These are phyloP conservation scores for Dispira simplex DNA, from an alignment of 192 early-diverging fungal genomes.

Conservation along the genomic window DNA sequence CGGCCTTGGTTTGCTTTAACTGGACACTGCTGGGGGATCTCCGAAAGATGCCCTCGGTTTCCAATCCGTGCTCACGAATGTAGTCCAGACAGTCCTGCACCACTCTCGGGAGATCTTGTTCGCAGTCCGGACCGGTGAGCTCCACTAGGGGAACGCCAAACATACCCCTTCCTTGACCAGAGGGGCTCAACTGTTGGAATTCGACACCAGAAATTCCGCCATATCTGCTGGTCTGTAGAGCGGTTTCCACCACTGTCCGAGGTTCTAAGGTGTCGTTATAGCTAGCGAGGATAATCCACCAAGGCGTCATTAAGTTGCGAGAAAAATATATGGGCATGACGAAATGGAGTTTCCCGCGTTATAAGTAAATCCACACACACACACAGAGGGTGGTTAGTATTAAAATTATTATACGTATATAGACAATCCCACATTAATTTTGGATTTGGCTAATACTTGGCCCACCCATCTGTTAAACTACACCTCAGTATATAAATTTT, in stretches of 20 bases:
- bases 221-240: neutral
- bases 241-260: slow-evolving; percentile 2
- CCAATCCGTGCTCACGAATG: slow-evolving; percentile 49
- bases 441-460: too few relatives aligned
- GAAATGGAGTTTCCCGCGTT: too few relatives aligned
- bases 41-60: slow-evolving; percentile 72
- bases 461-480: too few relatives aligned
- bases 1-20: slow-evolving; percentile 44
- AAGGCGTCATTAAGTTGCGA: too few relatives aligned
- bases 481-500: neutral
- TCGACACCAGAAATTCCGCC: too few relatives aligned
- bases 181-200: too few relatives aligned
- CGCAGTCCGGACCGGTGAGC: slow-evolving; percentile 59
- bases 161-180: slow-evolving; percentile 12
- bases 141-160: slow-evolving; percentile 66
- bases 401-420: too few relatives aligned
- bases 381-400: too few relatives aligned
- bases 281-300: slow-evolving; percentile 8
- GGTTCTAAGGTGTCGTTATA: slow-evolving; percentile 26
- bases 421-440: too few relatives aligned
- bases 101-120: slow-evolving; percentile 58
- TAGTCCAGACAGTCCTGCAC: slow-evolving; percentile 56
- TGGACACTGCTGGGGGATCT: slow-evolving; percentile 59
- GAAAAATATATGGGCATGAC: too few relatives aligned
- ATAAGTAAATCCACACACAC: too few relatives aligned